Percentiles rank a stretch among this genome's conserved stretches.
These are phyloP conservation scores for Backusella westeae DNA, from an alignment of 192 early-diverging fungal genomes.

Conservation along the genomic window DNA sequence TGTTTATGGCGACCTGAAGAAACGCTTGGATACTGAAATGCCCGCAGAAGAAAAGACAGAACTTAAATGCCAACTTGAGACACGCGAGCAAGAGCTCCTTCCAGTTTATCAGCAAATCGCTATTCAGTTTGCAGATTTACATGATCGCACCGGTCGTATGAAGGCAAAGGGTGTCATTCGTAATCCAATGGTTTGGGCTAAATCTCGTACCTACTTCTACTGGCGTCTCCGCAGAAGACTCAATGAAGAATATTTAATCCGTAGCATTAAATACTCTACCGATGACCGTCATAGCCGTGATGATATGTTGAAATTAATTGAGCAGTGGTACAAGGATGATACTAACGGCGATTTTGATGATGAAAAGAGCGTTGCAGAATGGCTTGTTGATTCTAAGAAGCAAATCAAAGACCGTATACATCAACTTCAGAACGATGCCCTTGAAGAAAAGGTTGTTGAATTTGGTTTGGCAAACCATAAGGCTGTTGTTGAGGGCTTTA, in stretches of 20 bases:
- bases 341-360: slow-evolving; percentile 45
- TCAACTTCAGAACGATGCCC: slow-evolving; percentile 22
- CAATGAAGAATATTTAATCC: slow-evolving; percentile 72
- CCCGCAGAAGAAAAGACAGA: slow-evolving; percentile 62
- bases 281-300: slow-evolving; percentile 47
- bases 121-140: slow-evolving; percentile 97
- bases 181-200: slow-evolving; percentile 74
- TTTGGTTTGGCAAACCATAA: slow-evolving; percentile 24
- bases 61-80: slow-evolving; percentile 67
- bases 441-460: slow-evolving; percentile 27
- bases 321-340: slow-evolving; percentile 69
- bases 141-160: slow-evolving; percentile 95
- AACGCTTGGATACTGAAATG: slow-evolving; percentile 46
- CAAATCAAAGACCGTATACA: slow-evolving; percentile 35
- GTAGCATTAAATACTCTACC: slow-evolving; percentile 45
- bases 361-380: slow-evolving; percentile 41
- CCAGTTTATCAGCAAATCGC: slow-evolving; percentile 93
- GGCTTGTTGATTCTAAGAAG: slow-evolving; percentile 51
- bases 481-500: slow-evolving; percentile 38
- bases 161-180: slow-evolving; percentile 88
- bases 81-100: slow-evolving; percentile 79
- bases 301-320: slow-evolving; percentile 49
- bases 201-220: slow-evolving; percentile 87
- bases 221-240: slow-evolving; percentile 84
- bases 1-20: slow-evolving; percentile 71